Evolutionary conservation across 108 stramenopile species (phyloP), one percentile per base, ranked within the genome.

Genomic region (Poteriospumella lacustris): DNA sequence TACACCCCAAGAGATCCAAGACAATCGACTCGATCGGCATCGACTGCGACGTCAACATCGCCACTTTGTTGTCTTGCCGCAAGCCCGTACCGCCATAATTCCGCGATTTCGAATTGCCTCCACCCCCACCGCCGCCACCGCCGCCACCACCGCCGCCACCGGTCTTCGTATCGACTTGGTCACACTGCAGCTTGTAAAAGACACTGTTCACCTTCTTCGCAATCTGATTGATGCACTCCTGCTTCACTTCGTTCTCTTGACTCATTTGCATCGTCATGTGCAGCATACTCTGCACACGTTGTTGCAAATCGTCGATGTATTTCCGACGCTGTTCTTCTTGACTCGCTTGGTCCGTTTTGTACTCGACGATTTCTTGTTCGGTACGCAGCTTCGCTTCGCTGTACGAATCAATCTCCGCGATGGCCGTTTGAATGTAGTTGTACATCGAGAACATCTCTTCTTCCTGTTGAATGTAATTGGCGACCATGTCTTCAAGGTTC

Each of bases 141-240:
- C n/a, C n/a, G n/a, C n/a, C n/a, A n/a, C n/a, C n/a, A n/a, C n/a
- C n/a, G n/a, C n/a, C n/a, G n/a, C n/a, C n/a, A n/a, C n/a, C n/a
- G n/a, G n/a, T n/a, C 33, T 73, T 56, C 36, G 70, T 38, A 26
- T 76, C 56, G 40, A 78, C 9, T 42, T 90, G 86, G 39, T 89
- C 83, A 59, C 90, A 90, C 62, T 89, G 86, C 5, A 91, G 78
- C 84, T 90, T 91, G 82, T 87, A 89, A 79, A 88, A 91, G 41
- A 91, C 76, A 9, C 76, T 70, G 47, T 69, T 79, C 1, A 90
- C 89, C 79, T 83, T 87, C 44, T 85, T 90, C 44, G 87, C 87
- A 70, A 91, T 87, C 0, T 73, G 76, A 56, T 84, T 85, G 33
- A 89, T 77, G 15, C 88, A 87, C 77, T 70, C 82, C 42, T 88